Base-by-base conservation (phyloP, 805 yeast genomes). In the Millerago galiae region DNA sequence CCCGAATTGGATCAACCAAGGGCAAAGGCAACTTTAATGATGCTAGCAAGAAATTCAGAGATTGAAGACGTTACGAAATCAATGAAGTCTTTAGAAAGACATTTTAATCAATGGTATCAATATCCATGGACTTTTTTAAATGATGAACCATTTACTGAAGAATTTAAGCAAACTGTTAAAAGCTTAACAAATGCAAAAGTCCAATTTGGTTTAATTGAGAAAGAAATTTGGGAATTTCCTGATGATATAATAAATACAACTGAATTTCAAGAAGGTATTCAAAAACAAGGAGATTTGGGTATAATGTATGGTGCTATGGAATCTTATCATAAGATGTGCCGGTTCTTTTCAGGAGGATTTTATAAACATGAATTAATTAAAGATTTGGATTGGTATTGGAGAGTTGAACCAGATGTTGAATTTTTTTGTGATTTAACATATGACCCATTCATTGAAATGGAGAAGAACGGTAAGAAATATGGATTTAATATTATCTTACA, bases 91-190 rank as follows among this genome's bases (percentile, higher is more conserved):
- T 56, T 93, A 42, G 98, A 91, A 59, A 70, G 86, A 21, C 95
- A 83, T 59, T 91, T 90, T 66, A 91, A 91, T 60, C 90, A 90
- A 54, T 88, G 96, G 95, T 93, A 72, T 61, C 75, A 83, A 51
- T 93, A 93, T 59, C 97, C 96, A 0, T 93, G 95, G 81, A 82
- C 87, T 2, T 87, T 93, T 53, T 62, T 93, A 15, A 91, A 90
- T 58, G 87, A 91, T 60, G 89, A 75, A 45, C 79, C 77, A 14
- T 90, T 91, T 54, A 68, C 71, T 17, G 74, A 74, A 2, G 74
- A 78, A 15, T 93, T 93, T 61, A 77, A 74, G 53, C 54, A 52
- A 2, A 63, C 69, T 2, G 81, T 88, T 0, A 40, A 51, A 12
- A 58, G 68, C 34, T 65, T 75, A 41, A 82, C 93, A 4, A 65